phyloP scores from a whole-genome alignment of 2,329 filamentous ascomycete species.

The Diaporthe ilicicola region DNA sequence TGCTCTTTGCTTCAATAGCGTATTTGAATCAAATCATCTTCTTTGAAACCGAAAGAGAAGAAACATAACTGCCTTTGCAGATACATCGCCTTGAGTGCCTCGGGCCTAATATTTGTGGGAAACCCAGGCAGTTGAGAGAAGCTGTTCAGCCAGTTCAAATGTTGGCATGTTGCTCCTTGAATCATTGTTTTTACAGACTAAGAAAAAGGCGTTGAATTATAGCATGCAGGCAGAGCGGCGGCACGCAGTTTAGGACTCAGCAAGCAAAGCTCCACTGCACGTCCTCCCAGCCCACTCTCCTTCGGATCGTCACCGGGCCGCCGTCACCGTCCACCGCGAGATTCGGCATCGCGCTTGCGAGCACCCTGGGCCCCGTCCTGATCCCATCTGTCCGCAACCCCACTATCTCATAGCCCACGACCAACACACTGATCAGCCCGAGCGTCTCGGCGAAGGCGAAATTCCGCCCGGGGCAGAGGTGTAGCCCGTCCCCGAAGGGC shows the following conservation, averaged over 20 bases:
- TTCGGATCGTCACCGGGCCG: neutral
- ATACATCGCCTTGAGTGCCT: too few species aligned
- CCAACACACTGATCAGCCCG: neutral
- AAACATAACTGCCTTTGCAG: too few species aligned
- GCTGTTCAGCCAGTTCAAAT: too few species aligned
- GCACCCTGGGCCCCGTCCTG: neutral
- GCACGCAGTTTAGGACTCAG: neutral
- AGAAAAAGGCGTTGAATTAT: too few species aligned
- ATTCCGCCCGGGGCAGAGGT: neutral
- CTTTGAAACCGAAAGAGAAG: neutral
- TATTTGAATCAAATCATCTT: neutral
- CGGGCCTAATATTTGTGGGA: too few species aligned
- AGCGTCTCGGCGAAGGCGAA: neutral
- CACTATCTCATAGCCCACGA: neutral
- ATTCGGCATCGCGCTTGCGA: neutral
- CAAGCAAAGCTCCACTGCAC: neutral
- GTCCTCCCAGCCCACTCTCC: neutral
- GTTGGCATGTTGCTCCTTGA: too few species aligned
- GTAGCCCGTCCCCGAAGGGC: neutral
- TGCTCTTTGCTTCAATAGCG: neutral
- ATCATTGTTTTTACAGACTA: too few species aligned
- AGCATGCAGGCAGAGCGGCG: slow-evolving; percentile 50
- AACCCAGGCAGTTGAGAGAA: too few species aligned
- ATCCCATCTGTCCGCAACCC: neutral
- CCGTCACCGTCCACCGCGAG: neutral